These are phyloP conservation scores for Parafenestella ontariensis DNA, from an alignment of 2,329 filamentous ascomycete genomes.

Conservation along the genomic window DNA sequence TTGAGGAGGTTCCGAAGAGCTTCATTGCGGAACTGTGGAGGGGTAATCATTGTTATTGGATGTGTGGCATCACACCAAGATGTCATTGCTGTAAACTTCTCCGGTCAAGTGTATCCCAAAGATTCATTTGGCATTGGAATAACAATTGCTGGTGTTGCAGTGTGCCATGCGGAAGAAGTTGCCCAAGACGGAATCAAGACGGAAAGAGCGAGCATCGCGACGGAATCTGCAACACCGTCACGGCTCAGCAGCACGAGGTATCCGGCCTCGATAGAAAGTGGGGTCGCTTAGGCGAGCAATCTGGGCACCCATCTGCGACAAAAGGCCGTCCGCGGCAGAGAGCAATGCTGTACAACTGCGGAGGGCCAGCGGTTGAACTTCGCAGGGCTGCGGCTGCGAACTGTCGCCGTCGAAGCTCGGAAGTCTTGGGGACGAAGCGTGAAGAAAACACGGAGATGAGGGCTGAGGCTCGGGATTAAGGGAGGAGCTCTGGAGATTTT, in stretches of 20 bases:
- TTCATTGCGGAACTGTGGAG: slow-evolving; percentile 14
- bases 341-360: slow-evolving; percentile 9
- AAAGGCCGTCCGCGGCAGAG: slow-evolving; percentile 12
- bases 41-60: not conserved
- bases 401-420: slow-evolving; percentile 29
- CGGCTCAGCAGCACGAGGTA: not conserved
- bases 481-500: slow-evolving; percentile 19
- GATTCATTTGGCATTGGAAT: no score
- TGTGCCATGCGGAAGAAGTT: not conserved
- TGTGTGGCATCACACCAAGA: not conserved
- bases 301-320: slow-evolving; percentile 11
- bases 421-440: slow-evolving; percentile 13
- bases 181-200: slow-evolving; percentile 3
- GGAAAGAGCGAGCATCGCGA: not conserved
- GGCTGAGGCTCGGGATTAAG: slow-evolving; percentile 16
- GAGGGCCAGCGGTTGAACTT: slow-evolving; percentile 35
- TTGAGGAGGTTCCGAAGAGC: slow-evolving; percentile 23
- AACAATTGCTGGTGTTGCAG: not conserved
- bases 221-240: not conserved
- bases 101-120: no score
- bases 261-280: slow-evolving; percentile 3
- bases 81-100: not conserved
- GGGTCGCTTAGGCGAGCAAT: slow-evolving; percentile 19
- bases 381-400: slow-evolving; percentile 40
- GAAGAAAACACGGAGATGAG: slow-evolving; percentile 22